Percentiles rank a stretch among this genome's conserved stretches.
Evolutionary conservation across 495 filamentous ascomycete species (phyloP).

Genomic region (Penicillium dipodomyicola): DNA sequence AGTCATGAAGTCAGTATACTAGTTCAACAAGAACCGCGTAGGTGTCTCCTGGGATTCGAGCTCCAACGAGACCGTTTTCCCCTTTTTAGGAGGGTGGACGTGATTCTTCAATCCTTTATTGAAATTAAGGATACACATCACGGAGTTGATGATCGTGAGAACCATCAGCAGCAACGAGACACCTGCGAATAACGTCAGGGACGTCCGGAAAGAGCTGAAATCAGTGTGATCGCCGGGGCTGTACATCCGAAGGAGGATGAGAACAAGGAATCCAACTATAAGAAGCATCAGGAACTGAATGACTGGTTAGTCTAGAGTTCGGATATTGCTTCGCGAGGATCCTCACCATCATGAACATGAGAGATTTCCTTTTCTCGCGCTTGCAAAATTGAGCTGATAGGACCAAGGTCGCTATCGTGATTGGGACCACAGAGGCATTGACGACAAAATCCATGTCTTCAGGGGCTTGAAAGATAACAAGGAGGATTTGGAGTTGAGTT

Average conservation of each 20-base stretch:
- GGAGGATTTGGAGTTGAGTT: constrained; percentile 22
- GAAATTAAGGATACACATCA: constrained; percentile 25
- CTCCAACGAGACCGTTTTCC: constrained; percentile 3
- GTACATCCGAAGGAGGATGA: constrained; percentile 13
- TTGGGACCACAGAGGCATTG: constrained; percentile 16
- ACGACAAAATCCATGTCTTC: constrained; percentile 15
- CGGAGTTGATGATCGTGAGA: constrained; percentile 16
- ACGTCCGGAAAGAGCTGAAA: constrained; percentile 15
- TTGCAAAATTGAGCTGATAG: constrained; percentile 17
- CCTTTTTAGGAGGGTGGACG: neutral
- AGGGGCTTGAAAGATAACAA: constrained; percentile 7
- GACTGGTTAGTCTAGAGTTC: constrained; percentile 1
- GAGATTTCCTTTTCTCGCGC: constrained; percentile 18
- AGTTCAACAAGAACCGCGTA: constrained; percentile 8
- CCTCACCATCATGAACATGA: constrained; percentile 16
- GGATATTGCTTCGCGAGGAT: neutral
- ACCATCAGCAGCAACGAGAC: constrained; percentile 16
- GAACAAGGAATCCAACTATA: constrained; percentile 15
- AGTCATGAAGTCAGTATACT: neutral
- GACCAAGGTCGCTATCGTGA: constrained; percentile 14
- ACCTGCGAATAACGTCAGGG: constrained; percentile 20
- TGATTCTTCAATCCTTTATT: constrained; percentile 24
- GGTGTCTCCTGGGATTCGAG: constrained; percentile 7
- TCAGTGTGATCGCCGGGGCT: neutral
- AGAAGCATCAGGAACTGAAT: constrained; percentile 15